A percentile compares a stretch with the other conserved stretches of the same genome.
These are phyloP conservation scores for Aspergillus udagawae DNA, from an alignment of 2,329 filamentous ascomycete genomes.

Conservation along the genomic window DNA sequence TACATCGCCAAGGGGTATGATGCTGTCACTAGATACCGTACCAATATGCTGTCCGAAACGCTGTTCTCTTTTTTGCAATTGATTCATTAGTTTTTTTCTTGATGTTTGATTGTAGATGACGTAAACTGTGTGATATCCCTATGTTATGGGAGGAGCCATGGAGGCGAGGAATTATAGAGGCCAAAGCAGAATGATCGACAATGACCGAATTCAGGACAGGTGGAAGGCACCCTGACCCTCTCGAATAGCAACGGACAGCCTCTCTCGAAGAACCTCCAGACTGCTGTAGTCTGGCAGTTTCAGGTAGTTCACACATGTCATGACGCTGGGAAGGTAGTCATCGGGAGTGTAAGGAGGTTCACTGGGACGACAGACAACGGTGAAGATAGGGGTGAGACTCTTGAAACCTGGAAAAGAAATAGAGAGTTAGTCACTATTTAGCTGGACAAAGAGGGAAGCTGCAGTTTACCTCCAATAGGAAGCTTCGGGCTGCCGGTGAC, in stretches of 20 bases:
- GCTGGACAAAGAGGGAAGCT: neutral
- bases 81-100: neutral
- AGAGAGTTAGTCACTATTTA: slow-evolving; percentile 28
- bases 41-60: neutral
- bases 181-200: neutral
- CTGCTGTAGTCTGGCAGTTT: slow-evolving; percentile 93
- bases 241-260: slow-evolving; percentile 78
- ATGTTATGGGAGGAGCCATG: neutral
- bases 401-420: slow-evolving; percentile 69
- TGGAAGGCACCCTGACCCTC: slow-evolving; percentile 98
- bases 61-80: neutral
- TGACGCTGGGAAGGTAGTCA: slow-evolving; percentile 98
- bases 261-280: slow-evolving; percentile 70
- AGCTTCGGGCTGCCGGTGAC: slow-evolving; percentile 97
- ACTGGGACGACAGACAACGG: slow-evolving; percentile 97
- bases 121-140: neutral
- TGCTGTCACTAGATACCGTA: neutral
- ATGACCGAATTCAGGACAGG: slow-evolving; percentile 58
- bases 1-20: neutral
- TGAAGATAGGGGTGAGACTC: slow-evolving; percentile 95
- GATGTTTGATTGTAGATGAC: neutral
- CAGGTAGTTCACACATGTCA: slow-evolving; percentile 99
- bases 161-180: neutral
- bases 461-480: slow-evolving; percentile 78
- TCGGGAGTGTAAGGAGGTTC: slow-evolving; percentile 90